phyloP scores from a whole-genome alignment of 768 basidiomycete species.

The Suillus bovinus region DNA sequence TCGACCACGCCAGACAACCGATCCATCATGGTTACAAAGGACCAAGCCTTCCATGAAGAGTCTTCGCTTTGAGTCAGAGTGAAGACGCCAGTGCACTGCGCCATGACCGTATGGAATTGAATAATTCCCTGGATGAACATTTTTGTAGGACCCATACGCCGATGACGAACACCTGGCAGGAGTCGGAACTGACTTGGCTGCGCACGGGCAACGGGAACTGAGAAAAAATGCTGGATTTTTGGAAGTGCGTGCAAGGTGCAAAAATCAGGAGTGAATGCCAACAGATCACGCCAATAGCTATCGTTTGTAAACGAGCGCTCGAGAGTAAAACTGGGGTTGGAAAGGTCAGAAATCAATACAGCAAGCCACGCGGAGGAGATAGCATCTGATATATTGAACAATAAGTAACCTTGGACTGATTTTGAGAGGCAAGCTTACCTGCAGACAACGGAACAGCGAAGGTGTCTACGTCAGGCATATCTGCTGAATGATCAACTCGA shows the following conservation, averaged over 20 bases:
- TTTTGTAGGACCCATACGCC: not conserved
- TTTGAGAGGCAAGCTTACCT: not conserved
- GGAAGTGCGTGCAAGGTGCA: conserved; percentile 7
- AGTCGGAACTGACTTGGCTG: conserved; percentile 6
- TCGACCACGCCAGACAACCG: not conserved
- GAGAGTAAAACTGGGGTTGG: not conserved
- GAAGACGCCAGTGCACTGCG: conserved; percentile 9
- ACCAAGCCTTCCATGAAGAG: conserved; percentile 11
- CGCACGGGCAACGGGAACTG: not conserved
- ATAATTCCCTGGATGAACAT: conserved; percentile 10
- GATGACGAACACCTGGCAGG: conserved; percentile 2
- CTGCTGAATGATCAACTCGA: not conserved
- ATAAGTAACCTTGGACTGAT: not conserved
- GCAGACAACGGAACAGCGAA: not conserved
- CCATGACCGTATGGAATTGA: conserved; percentile 9
- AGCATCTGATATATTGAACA: not conserved
- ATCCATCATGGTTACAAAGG: conserved; percentile 11
- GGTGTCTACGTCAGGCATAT: not conserved
- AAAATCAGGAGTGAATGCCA: conserved; percentile 11
- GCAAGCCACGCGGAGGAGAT: conserved; percentile 5
- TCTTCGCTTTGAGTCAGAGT: conserved; percentile 6
- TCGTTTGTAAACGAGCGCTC: conserved; percentile 6
- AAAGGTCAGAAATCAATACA: conserved; percentile 3
- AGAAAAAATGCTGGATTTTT: conserved; percentile 7
- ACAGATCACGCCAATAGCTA: conserved; percentile 12